phyloP scores from a whole-genome alignment of 2,329 filamentous ascomycete species.

The Drechslerella coelobrocha region DNA sequence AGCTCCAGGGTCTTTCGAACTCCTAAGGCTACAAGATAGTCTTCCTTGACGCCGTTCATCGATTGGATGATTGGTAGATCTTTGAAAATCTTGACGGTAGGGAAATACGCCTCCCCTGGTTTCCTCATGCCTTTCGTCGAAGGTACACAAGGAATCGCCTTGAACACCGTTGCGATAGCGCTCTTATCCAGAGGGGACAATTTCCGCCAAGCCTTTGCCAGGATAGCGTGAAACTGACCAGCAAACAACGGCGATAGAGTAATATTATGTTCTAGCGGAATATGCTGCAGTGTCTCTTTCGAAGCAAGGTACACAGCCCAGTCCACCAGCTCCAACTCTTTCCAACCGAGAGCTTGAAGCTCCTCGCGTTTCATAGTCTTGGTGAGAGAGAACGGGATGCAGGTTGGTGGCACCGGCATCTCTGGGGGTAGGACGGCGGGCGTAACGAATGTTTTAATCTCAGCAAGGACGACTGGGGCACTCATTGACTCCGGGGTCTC shows the following conservation, averaged over 20 bases:
- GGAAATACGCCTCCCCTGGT: constrained; percentile 87
- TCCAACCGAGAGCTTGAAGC: constrained; percentile 83
- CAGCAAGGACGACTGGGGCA: constrained; percentile 73
- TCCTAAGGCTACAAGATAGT: constrained; percentile 80
- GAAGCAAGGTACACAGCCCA: constrained; percentile 83
- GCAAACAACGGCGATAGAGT: constrained; percentile 76
- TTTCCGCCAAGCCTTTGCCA: constrained; percentile 92
- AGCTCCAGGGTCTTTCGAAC: constrained; percentile 95
- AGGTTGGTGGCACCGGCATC: constrained; percentile 78
- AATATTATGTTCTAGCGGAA: constrained; percentile 71
- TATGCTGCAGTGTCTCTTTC: constrained; percentile 64
- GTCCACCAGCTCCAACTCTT: constrained; percentile 78
- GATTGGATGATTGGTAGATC: constrained; percentile 83
- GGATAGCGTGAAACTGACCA: constrained; percentile 74
- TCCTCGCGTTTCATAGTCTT: constrained; percentile 71
- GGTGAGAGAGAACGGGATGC: constrained; percentile 84
- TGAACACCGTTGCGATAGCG: constrained; percentile 70
- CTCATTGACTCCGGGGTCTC: constrained; percentile 62
- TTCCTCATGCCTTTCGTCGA: constrained; percentile 89
- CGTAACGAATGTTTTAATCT: constrained; percentile 76
- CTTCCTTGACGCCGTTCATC: constrained; percentile 84
- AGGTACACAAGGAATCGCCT: constrained; percentile 77
- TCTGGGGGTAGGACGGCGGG: constrained; percentile 80
- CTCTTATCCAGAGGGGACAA: constrained; percentile 71
- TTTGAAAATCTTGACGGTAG: constrained; percentile 91